Evolutionary conservation across 441 rosid genomes (phyloP), one percentile per base, ranked within the genome.

Genomic region (Brassica balearica): DNA sequence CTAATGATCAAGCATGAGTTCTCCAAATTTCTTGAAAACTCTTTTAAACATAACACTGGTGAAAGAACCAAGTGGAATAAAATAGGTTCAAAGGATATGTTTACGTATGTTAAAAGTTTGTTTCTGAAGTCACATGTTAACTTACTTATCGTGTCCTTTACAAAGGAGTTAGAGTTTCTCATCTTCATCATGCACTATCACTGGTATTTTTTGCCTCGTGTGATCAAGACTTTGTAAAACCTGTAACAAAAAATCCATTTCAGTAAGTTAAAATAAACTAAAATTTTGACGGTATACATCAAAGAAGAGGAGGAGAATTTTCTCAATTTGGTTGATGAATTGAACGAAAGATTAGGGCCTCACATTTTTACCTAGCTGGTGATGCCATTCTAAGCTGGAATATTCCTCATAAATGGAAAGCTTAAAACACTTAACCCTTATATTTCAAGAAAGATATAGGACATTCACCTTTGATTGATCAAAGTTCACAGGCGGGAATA

Each of bases 351-450:
- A 73, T 95, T 92, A 66, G 93, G 93, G 81, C 88, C 97, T 90
- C 6, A 93, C 96, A 62, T 91, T 92, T 89, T 95, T 90, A 80
- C 99, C 91, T 23, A 95, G 87, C 85, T 92, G 94, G 81, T 95
- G 97, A 90, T 95, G 97, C 98, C 98, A 92, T 73, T 92, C 90
- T 85, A 95, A 88, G 80, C 98, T 95, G 91, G 60, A 82, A 78
- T 66, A 8, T 61, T 65, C 74, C 22, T 3, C 69, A 36, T 2
- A 36, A 36, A 36, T 6, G 9, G 2, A 36, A 36, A 0, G 9
- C 7, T 6, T 36, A 5, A 6, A 6, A 7, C 43, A 38, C 43
- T 38, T 8, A 3, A 38, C 9, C 43, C 43, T 38, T 38, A 8
- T 1, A 0, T 38, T 38, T 7, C 11, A 38, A 38, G 8, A 34